Conservation (phyloP, 345 rosid genomes). For the Eucalyptus guilfoylei region DNA sequence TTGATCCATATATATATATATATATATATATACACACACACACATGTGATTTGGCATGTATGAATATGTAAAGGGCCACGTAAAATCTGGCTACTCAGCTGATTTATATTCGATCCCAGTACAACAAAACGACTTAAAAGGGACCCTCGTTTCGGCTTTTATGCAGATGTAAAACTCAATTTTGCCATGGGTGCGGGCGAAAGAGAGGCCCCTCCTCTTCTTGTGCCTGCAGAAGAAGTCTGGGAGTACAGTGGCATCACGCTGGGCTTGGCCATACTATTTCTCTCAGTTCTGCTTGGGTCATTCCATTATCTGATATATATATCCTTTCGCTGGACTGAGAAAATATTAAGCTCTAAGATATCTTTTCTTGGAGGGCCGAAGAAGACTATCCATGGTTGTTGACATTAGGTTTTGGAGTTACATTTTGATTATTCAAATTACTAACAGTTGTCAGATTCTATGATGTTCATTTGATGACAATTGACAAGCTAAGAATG, state of each 20-base stretch:
- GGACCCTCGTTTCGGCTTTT: background rate
- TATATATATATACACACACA: too few relatives aligned
- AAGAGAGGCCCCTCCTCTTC: background rate
- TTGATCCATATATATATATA: background rate
- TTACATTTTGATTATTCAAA: background rate
- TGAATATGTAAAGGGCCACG: background rate
- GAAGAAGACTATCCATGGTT: background rate
- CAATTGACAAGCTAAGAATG: background rate
- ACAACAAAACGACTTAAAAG: too few relatives aligned
- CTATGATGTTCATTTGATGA: background rate
- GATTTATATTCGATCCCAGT: background rate
- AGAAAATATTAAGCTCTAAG: background rate
- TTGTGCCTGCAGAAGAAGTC: background rate
- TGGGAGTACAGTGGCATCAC: background rate
- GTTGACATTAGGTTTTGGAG: background rate
- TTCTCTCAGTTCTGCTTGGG: background rate
- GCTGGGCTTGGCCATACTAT: background rate
- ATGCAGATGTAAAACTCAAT: background rate
- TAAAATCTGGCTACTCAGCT: background rate
- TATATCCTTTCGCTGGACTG: background rate
- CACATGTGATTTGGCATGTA: too few relatives aligned
- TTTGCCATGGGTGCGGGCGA: background rate
- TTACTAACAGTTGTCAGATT: background rate
- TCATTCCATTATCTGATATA: background rate
- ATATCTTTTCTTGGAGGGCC: background rate